Conservation (phyloP, 495 filamentous ascomycete genomes). For the Xylaria scruposa region DNA sequence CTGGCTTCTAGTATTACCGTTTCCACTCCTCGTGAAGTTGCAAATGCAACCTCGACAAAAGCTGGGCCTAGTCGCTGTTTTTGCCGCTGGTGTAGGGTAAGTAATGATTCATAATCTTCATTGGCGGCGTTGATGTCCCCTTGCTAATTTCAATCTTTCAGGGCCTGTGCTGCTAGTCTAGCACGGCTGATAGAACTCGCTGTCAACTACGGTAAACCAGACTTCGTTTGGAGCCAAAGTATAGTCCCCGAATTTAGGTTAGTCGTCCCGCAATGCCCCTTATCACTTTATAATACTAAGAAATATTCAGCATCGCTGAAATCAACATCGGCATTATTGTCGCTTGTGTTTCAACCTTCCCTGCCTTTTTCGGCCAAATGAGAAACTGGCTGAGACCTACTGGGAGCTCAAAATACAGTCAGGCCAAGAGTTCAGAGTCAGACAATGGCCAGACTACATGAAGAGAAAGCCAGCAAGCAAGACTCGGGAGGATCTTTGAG, state of each 20-base stretch:
- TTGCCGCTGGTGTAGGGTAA: not conserved
- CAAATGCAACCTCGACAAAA: not conserved
- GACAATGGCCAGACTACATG: not conserved
- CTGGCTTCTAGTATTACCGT: not conserved
- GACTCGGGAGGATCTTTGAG: not conserved
- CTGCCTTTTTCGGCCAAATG: not conserved
- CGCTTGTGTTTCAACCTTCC: constrained; percentile 6
- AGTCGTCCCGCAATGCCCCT: not conserved
- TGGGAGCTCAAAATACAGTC: not conserved
- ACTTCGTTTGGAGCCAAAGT: not conserved
- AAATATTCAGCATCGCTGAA: not conserved
- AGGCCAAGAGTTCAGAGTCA: not conserved
- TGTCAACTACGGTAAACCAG: not conserved
- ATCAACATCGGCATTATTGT: constrained; percentile 16
- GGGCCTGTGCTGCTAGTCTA: not conserved
- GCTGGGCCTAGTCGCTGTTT: not conserved
- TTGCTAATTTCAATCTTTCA: not conserved
- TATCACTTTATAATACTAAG: not conserved
- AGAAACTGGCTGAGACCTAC: not conserved
- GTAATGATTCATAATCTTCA: not conserved
- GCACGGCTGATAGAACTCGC: not conserved
- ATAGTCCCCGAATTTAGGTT: not conserved
- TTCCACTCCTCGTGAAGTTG: not conserved
- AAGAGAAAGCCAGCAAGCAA: not conserved
- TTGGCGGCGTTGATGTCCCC: not conserved